Percentiles rank a stretch among this genome's conserved stretches.
phyloP scores from a whole-genome alignment of 441 rosid genomes.

The Melastoma candidum region DNA sequence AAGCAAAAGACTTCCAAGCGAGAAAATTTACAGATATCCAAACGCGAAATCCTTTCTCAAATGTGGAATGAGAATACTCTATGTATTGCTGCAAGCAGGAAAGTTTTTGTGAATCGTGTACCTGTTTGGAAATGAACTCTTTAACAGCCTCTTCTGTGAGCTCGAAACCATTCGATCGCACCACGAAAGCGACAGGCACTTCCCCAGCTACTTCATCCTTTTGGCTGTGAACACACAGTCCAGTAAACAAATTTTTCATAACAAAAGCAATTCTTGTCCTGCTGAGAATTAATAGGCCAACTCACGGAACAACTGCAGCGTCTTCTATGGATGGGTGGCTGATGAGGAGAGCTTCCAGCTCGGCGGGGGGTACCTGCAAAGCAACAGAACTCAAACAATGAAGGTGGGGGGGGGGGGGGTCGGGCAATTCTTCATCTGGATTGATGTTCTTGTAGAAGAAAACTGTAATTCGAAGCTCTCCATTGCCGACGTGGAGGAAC shows the following conservation, averaged over 20 bases:
- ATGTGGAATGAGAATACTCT: too few species aligned
- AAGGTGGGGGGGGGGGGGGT: not conserved
- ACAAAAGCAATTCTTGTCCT: too few species aligned
- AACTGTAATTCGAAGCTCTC: too few species aligned
- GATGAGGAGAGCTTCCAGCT: constrained; percentile 66
- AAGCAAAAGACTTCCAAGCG: too few species aligned
- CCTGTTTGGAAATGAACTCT: constrained; percentile 78
- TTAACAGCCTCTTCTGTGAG: constrained; percentile 59
- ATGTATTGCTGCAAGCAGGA: too few species aligned
- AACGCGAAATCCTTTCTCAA: too few species aligned
- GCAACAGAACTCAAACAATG: not conserved
- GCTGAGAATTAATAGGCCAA: not conserved
- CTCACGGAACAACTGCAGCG: constrained; percentile 91
- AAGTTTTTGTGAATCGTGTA: constrained; percentile 5
- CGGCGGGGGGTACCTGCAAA: constrained; percentile 77
- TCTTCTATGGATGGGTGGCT: constrained; percentile 60
- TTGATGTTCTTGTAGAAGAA: too few species aligned
- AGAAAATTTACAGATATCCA: too few species aligned
- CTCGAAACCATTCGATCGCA: constrained; percentile 42
- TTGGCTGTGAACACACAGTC: constrained; percentile 28
- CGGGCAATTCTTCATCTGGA: too few species aligned
- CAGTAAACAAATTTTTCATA: too few species aligned
- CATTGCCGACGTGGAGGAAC: not conserved
- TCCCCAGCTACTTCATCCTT: constrained; percentile 84
- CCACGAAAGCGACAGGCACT: constrained; percentile 89